A percentile compares a stretch with the other conserved stretches of the same genome.
Evolutionary conservation across 1,139 yeast species (phyloP).

Genomic region (Meyerozyma smithsonii): DNA sequence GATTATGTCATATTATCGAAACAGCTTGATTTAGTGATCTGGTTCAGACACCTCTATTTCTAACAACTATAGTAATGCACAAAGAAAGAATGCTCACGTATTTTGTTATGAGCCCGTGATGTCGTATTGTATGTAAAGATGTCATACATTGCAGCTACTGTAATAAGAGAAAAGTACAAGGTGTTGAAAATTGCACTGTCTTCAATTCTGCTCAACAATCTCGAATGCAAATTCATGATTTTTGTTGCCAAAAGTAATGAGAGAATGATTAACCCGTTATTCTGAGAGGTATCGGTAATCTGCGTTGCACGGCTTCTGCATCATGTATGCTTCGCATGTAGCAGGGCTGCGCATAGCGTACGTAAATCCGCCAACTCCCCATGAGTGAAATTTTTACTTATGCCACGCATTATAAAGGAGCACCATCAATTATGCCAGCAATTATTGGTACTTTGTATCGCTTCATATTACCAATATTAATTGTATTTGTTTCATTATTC

Average conservation of each 20-base stretch:
- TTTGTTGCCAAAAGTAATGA: not conserved
- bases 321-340: not conserved
- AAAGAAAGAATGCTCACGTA: too few species aligned
- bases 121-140: too few species aligned
- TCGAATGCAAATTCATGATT: not conserved
- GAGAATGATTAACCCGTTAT: not conserved
- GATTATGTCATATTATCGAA: too few species aligned
- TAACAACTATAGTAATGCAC: too few species aligned
- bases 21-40: too few species aligned
- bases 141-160: too few species aligned
- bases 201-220: not conserved
- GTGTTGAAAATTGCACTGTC: not conserved
- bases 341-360: not conserved
- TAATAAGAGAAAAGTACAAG: too few species aligned
- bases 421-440: not conserved
- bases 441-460: not conserved
- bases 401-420: too few species aligned
- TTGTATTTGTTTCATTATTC: not conserved
- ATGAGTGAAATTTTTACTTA: not conserved
- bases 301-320: not conserved
- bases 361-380: not conserved
- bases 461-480: not conserved
- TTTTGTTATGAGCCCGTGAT: too few species aligned
- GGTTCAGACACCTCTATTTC: too few species aligned
- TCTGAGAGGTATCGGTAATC: not conserved